Evolutionary conservation across 1,139 yeast genomes (phyloP).

Genomic region (Candida tunisiensis): DNA sequence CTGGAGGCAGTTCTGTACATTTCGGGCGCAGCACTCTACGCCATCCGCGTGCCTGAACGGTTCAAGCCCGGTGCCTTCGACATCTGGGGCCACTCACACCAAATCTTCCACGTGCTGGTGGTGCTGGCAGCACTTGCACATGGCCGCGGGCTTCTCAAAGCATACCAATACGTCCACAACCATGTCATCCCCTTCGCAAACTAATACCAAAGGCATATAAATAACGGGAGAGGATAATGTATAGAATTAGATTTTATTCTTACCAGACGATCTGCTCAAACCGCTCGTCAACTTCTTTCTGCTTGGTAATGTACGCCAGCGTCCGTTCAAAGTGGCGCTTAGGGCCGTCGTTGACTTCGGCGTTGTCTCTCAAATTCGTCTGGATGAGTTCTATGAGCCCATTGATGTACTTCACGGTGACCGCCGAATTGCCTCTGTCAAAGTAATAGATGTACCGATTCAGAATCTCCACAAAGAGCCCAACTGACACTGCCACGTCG

Average conservation of each 20-base stretch:
- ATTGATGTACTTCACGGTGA: slow-evolving; percentile 61
- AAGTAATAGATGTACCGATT: slow-evolving; percentile 74
- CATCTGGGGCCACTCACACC: slow-evolving; percentile 72
- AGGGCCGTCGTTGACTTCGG: slow-evolving; percentile 21
- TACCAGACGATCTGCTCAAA: slow-evolving; percentile 34
- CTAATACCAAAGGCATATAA: too few relatives aligned
- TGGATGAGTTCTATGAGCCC: slow-evolving; percentile 75
- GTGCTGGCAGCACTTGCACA: slow-evolving; percentile 72
- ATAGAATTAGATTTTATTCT: slow-evolving; percentile 1
- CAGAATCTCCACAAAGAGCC: slow-evolving; percentile 76
- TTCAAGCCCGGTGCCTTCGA: slow-evolving; percentile 52
- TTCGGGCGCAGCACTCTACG: slow-evolving; percentile 65
- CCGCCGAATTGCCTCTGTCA: slow-evolving; percentile 61
- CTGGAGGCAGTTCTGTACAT: slow-evolving; percentile 63
- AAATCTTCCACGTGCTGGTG: slow-evolving; percentile 69
- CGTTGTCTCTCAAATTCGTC: slow-evolving; percentile 42
- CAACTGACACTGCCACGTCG: slow-evolving; percentile 65
- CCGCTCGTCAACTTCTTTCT: slow-evolving; percentile 46
- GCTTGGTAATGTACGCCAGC: slow-evolving; percentile 44
- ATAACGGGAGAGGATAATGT: not conserved
- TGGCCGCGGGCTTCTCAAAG: slow-evolving; percentile 42
- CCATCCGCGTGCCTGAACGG: slow-evolving; percentile 64
- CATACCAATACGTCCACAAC: slow-evolving; percentile 36
- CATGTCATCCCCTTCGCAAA: slow-evolving; percentile 3
- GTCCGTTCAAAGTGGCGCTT: slow-evolving; percentile 48